phyloP scores from a whole-genome alignment of 2,329 filamentous ascomycete species.

The Metarhizium guizhouense region DNA sequence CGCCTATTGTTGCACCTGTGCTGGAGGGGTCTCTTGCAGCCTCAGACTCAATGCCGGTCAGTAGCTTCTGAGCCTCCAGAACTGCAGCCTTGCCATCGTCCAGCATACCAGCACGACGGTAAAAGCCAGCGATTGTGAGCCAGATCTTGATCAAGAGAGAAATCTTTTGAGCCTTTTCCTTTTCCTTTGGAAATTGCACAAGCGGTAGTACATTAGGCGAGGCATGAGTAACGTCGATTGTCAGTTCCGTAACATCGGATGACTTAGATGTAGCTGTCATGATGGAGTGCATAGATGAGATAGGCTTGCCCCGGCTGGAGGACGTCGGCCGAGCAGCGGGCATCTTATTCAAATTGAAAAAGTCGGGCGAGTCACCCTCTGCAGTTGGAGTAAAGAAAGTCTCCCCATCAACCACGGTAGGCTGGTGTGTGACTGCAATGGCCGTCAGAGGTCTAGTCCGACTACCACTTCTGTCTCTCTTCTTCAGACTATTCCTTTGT shows the following conservation, averaged over 20 bases:
- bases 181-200: constrained; percentile 46
- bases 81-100: constrained; percentile 75
- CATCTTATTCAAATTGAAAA: constrained; percentile 33
- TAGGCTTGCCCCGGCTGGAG: constrained; percentile 32
- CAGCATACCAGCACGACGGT: constrained; percentile 69
- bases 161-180: constrained; percentile 39
- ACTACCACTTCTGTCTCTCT: constrained; percentile 41
- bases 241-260: constrained; percentile 29
- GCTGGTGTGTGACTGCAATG: constrained; percentile 25
- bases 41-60: constrained; percentile 61
- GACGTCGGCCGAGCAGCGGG: constrained; percentile 29
- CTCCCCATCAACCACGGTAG: constrained; percentile 41
- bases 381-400: constrained; percentile 39
- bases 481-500: constrained; percentile 43
- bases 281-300: constrained; percentile 37
- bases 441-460: constrained; percentile 36
- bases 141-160: constrained; percentile 67
- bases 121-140: constrained; percentile 84
- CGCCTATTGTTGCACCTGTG: constrained; percentile 50
- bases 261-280: constrained; percentile 31
- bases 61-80: constrained; percentile 71
- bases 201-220: constrained; percentile 39
- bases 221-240: constrained; percentile 32
- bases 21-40: constrained; percentile 53
- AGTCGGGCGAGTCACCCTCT: constrained; percentile 32